Base-by-base conservation (phyloP, 164 flowering plant species). In the Sedum album region DNA sequence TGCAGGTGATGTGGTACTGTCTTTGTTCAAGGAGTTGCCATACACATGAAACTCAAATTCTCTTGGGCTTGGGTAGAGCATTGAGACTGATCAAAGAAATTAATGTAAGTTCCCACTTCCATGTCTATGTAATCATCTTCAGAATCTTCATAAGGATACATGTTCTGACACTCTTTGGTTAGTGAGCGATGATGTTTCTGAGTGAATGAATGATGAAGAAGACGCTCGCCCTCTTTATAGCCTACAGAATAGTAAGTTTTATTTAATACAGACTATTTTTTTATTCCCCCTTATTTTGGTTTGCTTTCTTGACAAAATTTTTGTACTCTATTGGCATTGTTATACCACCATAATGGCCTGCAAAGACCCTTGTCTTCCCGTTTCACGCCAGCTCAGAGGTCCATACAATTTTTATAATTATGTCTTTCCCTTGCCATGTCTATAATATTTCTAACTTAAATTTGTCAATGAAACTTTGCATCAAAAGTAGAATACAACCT, bases 51-150 rank as follows among this genome's bases (percentile, higher is more conserved):
- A 86, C 79, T 86, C 90, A 35, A 86, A 86, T 60, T 86, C 90
- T 72, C 79, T 51, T 30, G 70, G 61, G 20, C 57, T 25, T 69
- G 31, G 70, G 41, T 73, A 76, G 48, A 69, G 78, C 55, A 75
- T 72, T 26, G 80, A 67, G 77, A 67, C 70, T 69, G 61, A 57
- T 67, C 60, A 63, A 72, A 48, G 66, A 76, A 70, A 77, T 41
- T 70, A 65, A 80, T 68, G 73, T 73, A 73, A 6, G 88, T 80
- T 69, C 81, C 81, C 11, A 88, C 76, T 75, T 88, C 95, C 85
- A 91, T 88, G 78, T 91, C 93, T 53, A 88, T 88, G 85, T 83
- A 91, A 23, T 88, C 94, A 41, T 88, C 97, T 30, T 91, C 93
- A 26, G 61, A 55, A 26, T 55, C 61, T 55, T 55, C 61, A 14